Conservation (phyloP, 2,329 filamentous ascomycete genomes). For the Lasiodiplodia theobromae region DNA sequence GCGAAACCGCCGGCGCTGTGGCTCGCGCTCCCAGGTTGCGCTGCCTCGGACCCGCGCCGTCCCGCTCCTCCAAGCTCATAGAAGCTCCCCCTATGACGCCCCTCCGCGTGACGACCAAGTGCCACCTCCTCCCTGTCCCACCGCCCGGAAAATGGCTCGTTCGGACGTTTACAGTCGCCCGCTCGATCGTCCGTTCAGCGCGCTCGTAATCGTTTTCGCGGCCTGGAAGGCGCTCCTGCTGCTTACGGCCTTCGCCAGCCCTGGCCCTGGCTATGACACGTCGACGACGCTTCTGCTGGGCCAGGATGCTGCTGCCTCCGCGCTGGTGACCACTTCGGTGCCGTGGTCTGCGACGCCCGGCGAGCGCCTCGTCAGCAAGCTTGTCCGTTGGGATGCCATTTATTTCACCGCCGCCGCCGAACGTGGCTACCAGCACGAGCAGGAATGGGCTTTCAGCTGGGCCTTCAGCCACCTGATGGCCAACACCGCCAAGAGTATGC, state of each 20-base stretch:
- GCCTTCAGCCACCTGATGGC: slow-evolving; percentile 57
- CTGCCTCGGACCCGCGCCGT: slow-evolving; percentile 17
- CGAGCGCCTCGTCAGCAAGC: slow-evolving; percentile 58
- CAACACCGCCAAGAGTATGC: slow-evolving; percentile 51
- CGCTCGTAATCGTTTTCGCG: slow-evolving; percentile 55
- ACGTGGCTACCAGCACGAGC: slow-evolving; percentile 75
- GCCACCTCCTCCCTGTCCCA: background rate
- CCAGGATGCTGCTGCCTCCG: slow-evolving; percentile 32
- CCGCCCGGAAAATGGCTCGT: slow-evolving; percentile 14
- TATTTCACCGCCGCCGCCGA: slow-evolving; percentile 73
- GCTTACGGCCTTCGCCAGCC: slow-evolving; percentile 64
- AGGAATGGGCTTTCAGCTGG: slow-evolving; percentile 84
- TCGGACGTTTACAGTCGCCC: background rate
- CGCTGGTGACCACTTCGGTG: slow-evolving; percentile 10
- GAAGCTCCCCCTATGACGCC: slow-evolving; percentile 15
- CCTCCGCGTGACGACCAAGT: slow-evolving; percentile 7
- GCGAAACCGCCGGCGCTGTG: background rate
- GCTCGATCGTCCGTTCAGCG: slow-evolving; percentile 5
- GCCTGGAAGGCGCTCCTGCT: slow-evolving; percentile 74
- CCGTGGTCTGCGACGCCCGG: slow-evolving; percentile 34
- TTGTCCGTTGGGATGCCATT: slow-evolving; percentile 82
- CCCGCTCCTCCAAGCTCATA: slow-evolving; percentile 7
- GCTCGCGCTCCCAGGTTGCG: background rate
- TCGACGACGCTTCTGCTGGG: slow-evolving; percentile 65
- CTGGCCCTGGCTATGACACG: slow-evolving; percentile 77